phyloP scores from a whole-genome alignment of 108 stramenopile species.

The Cyclotella kingstonii region DNA sequence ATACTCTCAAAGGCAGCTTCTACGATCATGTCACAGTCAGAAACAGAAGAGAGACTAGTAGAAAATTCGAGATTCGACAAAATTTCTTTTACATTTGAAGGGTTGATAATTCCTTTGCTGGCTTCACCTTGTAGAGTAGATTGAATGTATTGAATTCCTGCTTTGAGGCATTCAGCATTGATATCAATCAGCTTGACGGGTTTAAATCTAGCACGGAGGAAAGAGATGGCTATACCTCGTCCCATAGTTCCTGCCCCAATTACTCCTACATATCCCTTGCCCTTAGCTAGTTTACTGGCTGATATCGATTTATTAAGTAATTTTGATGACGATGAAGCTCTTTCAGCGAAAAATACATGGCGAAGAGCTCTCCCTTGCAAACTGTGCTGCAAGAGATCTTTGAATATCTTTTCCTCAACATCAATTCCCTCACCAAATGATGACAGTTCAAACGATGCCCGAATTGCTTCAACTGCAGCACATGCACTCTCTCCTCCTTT shows the following conservation, averaged over 20 bases:
- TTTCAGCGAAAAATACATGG: constrained; percentile 95
- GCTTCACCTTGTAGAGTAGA: constrained; percentile 55
- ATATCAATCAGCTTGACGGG: constrained; percentile 88
- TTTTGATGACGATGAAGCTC: constrained; percentile 64
- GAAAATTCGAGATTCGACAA: constrained; percentile 26
- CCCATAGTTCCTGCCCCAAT: constrained; percentile 98
- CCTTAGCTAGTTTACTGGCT: constrained; percentile 10
- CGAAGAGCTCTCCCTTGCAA: constrained; percentile 81
- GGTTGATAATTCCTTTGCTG: constrained; percentile 48
- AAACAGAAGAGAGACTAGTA: constrained; percentile 49
- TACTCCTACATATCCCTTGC: constrained; percentile 62
- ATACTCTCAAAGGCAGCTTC: constrained; percentile 98
- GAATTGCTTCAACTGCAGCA: constrained; percentile 75
- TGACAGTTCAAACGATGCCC: constrained; percentile 55
- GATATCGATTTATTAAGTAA: constrained; percentile 10
- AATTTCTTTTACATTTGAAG: constrained; percentile 27
- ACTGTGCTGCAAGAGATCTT: constrained; percentile 54
- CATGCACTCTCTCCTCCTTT: constrained; percentile 73
- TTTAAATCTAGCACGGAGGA: constrained; percentile 83
- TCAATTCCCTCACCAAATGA: constrained; percentile 64
- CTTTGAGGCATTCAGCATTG: constrained; percentile 61
- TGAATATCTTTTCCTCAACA: constrained; percentile 65
- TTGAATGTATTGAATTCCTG: constrained; percentile 60
- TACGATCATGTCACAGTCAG: constrained; percentile 71
- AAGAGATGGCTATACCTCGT: constrained; percentile 92